Percentiles rank a stretch among this genome's conserved stretches.
Conservation (phyloP, 306 rosid genomes). For the Adenanthera pavonina region DNA sequence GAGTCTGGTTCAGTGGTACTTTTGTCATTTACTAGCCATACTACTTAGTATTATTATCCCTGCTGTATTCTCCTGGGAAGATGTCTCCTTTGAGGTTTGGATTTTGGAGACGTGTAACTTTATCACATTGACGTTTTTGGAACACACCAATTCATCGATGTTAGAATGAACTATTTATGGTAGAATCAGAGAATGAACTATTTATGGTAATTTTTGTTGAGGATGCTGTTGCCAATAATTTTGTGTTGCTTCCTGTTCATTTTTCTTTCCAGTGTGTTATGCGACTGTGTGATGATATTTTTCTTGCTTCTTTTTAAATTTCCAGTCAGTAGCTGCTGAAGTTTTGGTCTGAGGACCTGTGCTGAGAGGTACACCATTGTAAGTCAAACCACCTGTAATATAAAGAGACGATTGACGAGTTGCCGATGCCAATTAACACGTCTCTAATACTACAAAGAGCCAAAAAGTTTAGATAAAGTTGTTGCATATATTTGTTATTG, state of each 20-base stretch:
- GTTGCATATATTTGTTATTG: no score
- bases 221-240: not conserved
- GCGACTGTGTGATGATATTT: not conserved
- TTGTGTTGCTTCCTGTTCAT: not conserved
- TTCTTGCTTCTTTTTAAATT: no score
- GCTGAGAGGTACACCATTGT: no score
- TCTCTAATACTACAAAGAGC: no score
- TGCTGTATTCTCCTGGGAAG: not conserved
- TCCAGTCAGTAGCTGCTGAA: no score
- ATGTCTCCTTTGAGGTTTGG: not conserved
- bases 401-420: no score
- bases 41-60: not conserved
- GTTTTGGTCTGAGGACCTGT: no score
- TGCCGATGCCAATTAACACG: no score
- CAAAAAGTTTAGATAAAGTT: no score
- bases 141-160: not conserved
- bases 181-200: no score
- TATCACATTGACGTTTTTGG: slow-evolving; percentile 18
- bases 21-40: not conserved
- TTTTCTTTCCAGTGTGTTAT: not conserved
- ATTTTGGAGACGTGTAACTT: not conserved
- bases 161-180: slow-evolving; percentile 13
- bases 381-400: no score
- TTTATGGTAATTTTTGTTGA: not conserved
- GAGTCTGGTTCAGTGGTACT: not conserved